Evolutionary conservation across 257 asterid species (phyloP), one percentile per base, ranked within the genome.

Genomic region (Gentiana straminea): DNA sequence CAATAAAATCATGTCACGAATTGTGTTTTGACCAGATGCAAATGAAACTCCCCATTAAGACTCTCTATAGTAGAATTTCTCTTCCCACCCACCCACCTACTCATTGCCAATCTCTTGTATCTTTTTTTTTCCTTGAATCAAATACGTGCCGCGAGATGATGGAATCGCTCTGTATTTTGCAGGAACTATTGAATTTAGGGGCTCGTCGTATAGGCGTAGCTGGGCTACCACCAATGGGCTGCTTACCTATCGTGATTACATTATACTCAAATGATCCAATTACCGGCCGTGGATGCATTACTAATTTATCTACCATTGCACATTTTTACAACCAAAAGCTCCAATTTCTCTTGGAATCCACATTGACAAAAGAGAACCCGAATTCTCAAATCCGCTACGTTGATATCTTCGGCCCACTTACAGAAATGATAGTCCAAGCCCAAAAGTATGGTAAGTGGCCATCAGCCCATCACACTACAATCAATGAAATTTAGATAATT

Each of bases 201-300:
- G 94, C 82, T n/a, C 69, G 80, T 6, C 70, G 79, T 11, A 85
- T 89, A 1, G 97, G 87, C 39, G 80, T 86, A 0, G 95, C 58
- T 51, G 94, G 95, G 51, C 63, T 89, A 59, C 80, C 86, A 0
- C 84, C 95, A 38, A 76, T 86, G 72, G 97, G 97, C 15, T 89
- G 95, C 55, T 70, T 89, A 68, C 97, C 94, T 0, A 0, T 78
- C 0, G 86, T 79, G 13, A 83, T 86, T 12, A 81, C 87, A 0
- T 60, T 79, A 0, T 59, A 59, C 58, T 64, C 86, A 0, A 59
- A 68, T 2, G 33, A 70, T 53, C 65, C 77, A 8, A 8, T 74
- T 45, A 8, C 15, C 1, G 43, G 72, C 13, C 84, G 94, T 1
- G 66, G 57, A 1, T 89, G 97, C 65, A 4, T 75, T 52, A 56